These are phyloP conservation scores for Saksenaea oblongispora DNA, from an alignment of 371 early-diverging fungal species.

Conservation along the genomic window DNA sequence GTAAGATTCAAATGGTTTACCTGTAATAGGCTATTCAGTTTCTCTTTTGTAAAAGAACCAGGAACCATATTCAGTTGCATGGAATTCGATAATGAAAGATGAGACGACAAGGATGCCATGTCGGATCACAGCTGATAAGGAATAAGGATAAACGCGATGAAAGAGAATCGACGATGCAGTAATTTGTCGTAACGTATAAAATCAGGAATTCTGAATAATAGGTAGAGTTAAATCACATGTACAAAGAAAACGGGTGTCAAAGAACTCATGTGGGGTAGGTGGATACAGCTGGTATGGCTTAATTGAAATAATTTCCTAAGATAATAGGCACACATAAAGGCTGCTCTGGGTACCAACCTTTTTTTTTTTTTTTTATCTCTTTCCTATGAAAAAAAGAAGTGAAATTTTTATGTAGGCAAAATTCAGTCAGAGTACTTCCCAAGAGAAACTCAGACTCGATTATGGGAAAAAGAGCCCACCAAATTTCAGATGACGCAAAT, in stretches of 20 bases:
- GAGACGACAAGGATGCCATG: not conserved
- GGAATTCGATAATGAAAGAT: not conserved
- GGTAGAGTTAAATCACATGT: too few species aligned
- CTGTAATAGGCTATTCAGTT: conserved; percentile 37
- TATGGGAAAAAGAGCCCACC: too few species aligned
- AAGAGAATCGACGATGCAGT: not conserved
- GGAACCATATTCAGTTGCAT: conserved; percentile 9
- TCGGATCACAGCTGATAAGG: not conserved
- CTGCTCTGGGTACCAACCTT: conserved; percentile 4
- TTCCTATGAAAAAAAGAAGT: not conserved
- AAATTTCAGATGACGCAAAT: too few species aligned
- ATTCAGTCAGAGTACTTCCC: too few species aligned
- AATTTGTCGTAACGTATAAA: not conserved
- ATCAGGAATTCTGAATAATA: too few species aligned
- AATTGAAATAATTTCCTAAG: not conserved
- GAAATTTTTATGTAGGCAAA: not conserved
- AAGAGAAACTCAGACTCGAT: too few species aligned
- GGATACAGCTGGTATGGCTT: not conserved
- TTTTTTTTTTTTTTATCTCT: not conserved
- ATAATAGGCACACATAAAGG: not conserved
- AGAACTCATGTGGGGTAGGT: too few species aligned
- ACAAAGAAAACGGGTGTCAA: too few species aligned
- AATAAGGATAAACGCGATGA: not conserved
- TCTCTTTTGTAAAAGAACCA: conserved; percentile 39
- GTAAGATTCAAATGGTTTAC: conserved; percentile 12